These are phyloP conservation scores for Fragilariopsis cylindrus DNA, from an alignment of 108 stramenopile genomes.

Conservation along the genomic window DNA sequence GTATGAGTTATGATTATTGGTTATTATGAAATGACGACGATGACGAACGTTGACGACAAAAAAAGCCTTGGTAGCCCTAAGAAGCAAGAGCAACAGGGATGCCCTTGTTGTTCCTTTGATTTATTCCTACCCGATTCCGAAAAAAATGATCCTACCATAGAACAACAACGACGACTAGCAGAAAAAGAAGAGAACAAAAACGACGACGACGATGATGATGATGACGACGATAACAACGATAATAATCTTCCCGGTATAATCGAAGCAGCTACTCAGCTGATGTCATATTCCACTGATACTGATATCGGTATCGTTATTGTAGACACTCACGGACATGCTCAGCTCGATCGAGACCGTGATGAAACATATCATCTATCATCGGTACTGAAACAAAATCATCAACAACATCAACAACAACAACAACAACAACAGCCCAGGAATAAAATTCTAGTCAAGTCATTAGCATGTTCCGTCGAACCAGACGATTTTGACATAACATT, in stretches of 20 bases:
- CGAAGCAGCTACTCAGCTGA: constrained; percentile 16
- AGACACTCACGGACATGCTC: constrained; percentile 83
- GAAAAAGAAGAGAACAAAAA: not conserved
- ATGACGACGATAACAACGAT: not conserved
- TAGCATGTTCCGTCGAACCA: constrained; percentile 70
- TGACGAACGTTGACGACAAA: too few species aligned
- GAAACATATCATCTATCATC: constrained; percentile 21
- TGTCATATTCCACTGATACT: not conserved
- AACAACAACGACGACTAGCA: too few species aligned
- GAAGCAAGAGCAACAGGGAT: constrained; percentile 15
- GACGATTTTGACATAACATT: constrained; percentile 68
- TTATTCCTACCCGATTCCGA: constrained; percentile 41
- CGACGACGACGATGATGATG: not conserved
- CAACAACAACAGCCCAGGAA: not conserved
- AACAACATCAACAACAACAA: not conserved
- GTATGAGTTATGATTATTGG: too few species aligned
- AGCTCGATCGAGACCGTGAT: constrained; percentile 60
- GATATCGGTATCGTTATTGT: constrained; percentile 39
- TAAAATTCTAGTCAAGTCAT: constrained; percentile 27
- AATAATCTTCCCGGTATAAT: constrained; percentile 6
- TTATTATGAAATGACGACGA: too few species aligned
- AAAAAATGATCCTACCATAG: not conserved
- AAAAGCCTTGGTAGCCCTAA: too few species aligned
- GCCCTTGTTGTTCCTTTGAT: constrained; percentile 56
- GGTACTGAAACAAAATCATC: not conserved